phyloP scores from a whole-genome alignment of 768 basidiomycete species.

The Clathrus columnatus region DNA sequence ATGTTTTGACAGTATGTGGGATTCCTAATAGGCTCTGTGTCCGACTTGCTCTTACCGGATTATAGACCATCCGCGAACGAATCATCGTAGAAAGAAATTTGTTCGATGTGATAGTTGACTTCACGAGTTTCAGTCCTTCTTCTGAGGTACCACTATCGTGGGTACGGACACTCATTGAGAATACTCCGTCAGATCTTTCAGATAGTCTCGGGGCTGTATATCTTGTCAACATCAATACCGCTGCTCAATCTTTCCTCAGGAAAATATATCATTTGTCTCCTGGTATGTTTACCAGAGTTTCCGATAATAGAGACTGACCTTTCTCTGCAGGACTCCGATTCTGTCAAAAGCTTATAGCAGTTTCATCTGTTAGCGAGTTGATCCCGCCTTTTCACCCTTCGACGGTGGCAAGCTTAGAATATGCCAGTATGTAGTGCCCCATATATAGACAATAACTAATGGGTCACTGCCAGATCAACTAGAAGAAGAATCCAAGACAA shows the following conservation, averaged over 20 bases:
- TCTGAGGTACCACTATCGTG: slow-evolving; percentile 78
- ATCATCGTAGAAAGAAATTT: slow-evolving; percentile 8
- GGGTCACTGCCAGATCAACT: slow-evolving; percentile 39
- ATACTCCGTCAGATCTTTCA: slow-evolving; percentile 64
- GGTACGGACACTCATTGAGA: slow-evolving; percentile 69
- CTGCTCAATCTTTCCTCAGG: slow-evolving; percentile 66
- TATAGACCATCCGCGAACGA: slow-evolving; percentile 33
- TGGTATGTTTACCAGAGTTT: slow-evolving; percentile 31
- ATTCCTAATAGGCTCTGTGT: neutral
- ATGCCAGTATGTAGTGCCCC: slow-evolving; percentile 42
- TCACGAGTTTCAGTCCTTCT: slow-evolving; percentile 63
- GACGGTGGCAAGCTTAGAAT: slow-evolving; percentile 37
- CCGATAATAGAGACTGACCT: neutral
- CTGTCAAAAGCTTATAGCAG: slow-evolving; percentile 45
- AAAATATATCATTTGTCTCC: slow-evolving; percentile 64
- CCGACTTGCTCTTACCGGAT: slow-evolving; percentile 32
- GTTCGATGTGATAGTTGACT: slow-evolving; percentile 75
- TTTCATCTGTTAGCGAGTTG: slow-evolving; percentile 56
- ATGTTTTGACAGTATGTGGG: slow-evolving; percentile 58
- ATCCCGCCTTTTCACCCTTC: slow-evolving; percentile 44
- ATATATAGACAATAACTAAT: neutral
- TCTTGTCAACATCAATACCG: slow-evolving; percentile 64
- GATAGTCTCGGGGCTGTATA: slow-evolving; percentile 50
- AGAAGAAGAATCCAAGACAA: slow-evolving; percentile 48
- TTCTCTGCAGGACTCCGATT: slow-evolving; percentile 36